Conservation (phyloP, 2,329 filamentous ascomycete species). For the Xylaria sp. region DNA sequence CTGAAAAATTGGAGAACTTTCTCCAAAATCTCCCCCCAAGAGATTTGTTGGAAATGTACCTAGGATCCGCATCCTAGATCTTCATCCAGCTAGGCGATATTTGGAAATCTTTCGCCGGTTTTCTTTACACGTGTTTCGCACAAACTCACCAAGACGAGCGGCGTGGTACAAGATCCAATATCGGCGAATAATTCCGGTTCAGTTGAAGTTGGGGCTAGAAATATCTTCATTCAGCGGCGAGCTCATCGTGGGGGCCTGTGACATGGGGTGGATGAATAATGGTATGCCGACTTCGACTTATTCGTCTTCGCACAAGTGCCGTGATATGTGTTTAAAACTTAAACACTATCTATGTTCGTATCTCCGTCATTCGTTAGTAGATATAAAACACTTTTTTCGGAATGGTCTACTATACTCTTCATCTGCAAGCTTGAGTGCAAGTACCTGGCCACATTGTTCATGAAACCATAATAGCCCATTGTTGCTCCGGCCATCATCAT, state of each 20-base stretch:
- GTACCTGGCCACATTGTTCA: neutral
- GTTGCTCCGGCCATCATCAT: neutral
- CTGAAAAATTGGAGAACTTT: too few species aligned
- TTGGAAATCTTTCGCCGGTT: slow-evolving; percentile 10
- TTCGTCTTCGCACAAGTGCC: neutral
- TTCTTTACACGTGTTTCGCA: neutral
- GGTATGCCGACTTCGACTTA: neutral
- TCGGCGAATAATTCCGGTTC: neutral
- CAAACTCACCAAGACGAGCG: neutral
- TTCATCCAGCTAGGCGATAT: neutral
- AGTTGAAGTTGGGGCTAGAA: too few species aligned
- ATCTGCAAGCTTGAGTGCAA: neutral
- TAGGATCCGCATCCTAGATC: too few species aligned
- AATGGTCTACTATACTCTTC: neutral
- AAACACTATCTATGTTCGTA: neutral
- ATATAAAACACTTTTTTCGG: neutral
- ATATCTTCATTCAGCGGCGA: neutral
- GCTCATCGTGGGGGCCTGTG: neutral
- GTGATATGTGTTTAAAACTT: too few species aligned
- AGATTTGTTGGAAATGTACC: too few species aligned
- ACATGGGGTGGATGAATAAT: neutral
- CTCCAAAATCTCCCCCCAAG: too few species aligned
- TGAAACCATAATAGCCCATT: neutral
- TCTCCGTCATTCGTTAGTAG: too few species aligned
- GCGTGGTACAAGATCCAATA: neutral